Evolutionary conservation across 768 basidiomycete genomes (phyloP).

Genomic region (Floccularia luteovirens): DNA sequence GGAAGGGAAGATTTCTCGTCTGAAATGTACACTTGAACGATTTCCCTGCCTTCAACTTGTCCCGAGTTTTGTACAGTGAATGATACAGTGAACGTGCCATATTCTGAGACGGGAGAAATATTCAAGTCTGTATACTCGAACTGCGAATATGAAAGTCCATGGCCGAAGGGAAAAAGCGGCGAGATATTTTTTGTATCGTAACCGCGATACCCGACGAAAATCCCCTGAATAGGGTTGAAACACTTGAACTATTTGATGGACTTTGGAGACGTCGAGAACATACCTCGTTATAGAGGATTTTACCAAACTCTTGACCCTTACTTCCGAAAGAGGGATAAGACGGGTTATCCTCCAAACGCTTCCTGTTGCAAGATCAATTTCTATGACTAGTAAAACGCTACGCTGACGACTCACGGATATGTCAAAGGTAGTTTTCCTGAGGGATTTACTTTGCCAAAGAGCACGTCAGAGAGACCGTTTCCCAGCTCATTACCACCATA

Average conservation of each 20-base stretch:
- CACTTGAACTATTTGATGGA: conserved; percentile 5
- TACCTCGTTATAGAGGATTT: conserved; percentile 40
- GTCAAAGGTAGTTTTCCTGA: conserved; percentile 49
- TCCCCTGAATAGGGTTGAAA: conserved; percentile 21
- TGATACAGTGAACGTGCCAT: conserved; percentile 27
- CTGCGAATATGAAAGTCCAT: conserved; percentile 53
- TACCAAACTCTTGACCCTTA: conserved; percentile 33
- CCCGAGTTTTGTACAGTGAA: conserved; percentile 41
- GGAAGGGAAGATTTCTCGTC: conserved; percentile 33
- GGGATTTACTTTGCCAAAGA: conserved; percentile 56
- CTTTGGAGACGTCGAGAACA: conserved; percentile 2
- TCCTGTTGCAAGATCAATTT: conserved; percentile 16
- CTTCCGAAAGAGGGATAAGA: conserved; percentile 37
- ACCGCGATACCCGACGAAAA: conserved; percentile 46
- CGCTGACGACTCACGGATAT: conserved; percentile 32
- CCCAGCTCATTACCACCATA: conserved; percentile 51
- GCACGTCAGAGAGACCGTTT: conserved; percentile 47
- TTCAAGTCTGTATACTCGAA: conserved; percentile 42
- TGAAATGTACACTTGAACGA: conserved; percentile 39
- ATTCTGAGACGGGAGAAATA: conserved; percentile 21
- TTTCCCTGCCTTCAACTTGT: conserved; percentile 33
- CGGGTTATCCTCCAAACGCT: conserved; percentile 45
- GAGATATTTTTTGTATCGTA: conserved; percentile 35
- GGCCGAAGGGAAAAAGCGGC: conserved; percentile 49
- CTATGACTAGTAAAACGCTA: background rate